These are phyloP conservation scores for Evernia prunastri DNA, from an alignment of 495 filamentous ascomycete species.

Conservation along the genomic window DNA sequence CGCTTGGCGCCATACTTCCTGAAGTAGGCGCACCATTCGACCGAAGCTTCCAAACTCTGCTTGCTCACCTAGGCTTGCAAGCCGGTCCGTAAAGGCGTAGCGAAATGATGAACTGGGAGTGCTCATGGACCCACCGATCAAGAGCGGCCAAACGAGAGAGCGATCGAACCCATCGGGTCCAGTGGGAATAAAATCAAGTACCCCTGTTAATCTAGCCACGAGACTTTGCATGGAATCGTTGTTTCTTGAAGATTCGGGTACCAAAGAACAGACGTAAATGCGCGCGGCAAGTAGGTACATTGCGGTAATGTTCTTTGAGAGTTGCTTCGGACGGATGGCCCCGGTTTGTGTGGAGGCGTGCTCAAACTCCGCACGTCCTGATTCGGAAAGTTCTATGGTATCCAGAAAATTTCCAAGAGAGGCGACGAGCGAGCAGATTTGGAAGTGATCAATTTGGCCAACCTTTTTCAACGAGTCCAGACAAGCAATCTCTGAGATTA, in stretches of 20 bases:
- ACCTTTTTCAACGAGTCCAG: conserved; percentile 81
- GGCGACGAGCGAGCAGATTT: conserved; percentile 77
- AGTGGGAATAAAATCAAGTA: conserved; percentile 71
- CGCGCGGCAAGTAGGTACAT: conserved; percentile 89
- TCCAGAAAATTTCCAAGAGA: conserved; percentile 76
- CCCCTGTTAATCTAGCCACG: conserved; percentile 61
- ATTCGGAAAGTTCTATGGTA: conserved; percentile 53
- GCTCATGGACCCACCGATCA: conserved; percentile 75
- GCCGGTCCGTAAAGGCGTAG: conserved; percentile 63
- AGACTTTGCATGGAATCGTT: conserved; percentile 65
- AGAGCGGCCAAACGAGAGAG: conserved; percentile 85
- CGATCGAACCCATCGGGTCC: conserved; percentile 81
- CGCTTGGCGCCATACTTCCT: conserved; percentile 72
- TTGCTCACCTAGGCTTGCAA: conserved; percentile 62
- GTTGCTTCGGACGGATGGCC: conserved; percentile 69
- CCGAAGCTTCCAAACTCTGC: conserved; percentile 81
- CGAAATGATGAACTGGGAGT: conserved; percentile 66
- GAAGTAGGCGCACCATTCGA: conserved; percentile 67
- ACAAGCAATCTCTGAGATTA: conserved; percentile 96
- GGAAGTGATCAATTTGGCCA: conserved; percentile 68
- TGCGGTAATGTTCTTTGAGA: conserved; percentile 78
- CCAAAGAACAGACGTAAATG: conserved; percentile 89
- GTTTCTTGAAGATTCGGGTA: conserved; percentile 73
- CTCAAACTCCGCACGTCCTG: conserved; percentile 49
- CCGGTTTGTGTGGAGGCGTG: conserved; percentile 50